Evolutionary conservation across 176 grass and related monocot genomes (phyloP).

Genomic region (Poa pratensis): DNA sequence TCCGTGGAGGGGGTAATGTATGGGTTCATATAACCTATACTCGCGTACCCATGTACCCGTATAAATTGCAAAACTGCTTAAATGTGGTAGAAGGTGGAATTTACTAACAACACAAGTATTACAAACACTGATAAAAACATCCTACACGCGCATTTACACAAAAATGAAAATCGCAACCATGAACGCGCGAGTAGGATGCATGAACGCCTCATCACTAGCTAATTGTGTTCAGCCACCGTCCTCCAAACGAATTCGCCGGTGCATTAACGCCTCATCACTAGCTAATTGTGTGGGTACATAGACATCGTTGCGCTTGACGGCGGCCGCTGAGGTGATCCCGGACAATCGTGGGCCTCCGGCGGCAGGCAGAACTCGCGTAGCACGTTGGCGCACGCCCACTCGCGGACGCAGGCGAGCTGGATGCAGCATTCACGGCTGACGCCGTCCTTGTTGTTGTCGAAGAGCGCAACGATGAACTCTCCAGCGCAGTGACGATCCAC

Average conservation of each 20-base stretch:
- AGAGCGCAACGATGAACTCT: background rate
- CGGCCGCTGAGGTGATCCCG: background rate
- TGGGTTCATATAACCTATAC: no score
- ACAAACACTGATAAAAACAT: no score
- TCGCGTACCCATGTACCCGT: no score
- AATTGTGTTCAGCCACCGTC: no score
- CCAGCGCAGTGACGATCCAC: background rate
- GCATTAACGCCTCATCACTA: background rate
- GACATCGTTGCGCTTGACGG: background rate
- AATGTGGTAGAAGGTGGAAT: no score
- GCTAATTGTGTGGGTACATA: background rate
- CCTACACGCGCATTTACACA: no score
- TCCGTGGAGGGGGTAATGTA: no score
- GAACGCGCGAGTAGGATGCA: no score
- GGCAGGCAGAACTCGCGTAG: background rate
- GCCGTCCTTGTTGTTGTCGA: background rate
- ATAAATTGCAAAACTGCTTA: no score
- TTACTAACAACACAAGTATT: no score
- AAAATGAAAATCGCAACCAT: no score
- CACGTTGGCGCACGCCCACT: background rate
- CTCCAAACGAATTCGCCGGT: background rate
- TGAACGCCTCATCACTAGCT: no score
- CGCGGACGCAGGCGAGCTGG: slow-evolving; percentile 6
- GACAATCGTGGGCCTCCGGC: background rate
- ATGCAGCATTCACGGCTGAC: background rate